These are phyloP conservation scores for Malassezia psittaci DNA, from an alignment of 1,284 basidiomycete species.

Conservation along the genomic window DNA sequence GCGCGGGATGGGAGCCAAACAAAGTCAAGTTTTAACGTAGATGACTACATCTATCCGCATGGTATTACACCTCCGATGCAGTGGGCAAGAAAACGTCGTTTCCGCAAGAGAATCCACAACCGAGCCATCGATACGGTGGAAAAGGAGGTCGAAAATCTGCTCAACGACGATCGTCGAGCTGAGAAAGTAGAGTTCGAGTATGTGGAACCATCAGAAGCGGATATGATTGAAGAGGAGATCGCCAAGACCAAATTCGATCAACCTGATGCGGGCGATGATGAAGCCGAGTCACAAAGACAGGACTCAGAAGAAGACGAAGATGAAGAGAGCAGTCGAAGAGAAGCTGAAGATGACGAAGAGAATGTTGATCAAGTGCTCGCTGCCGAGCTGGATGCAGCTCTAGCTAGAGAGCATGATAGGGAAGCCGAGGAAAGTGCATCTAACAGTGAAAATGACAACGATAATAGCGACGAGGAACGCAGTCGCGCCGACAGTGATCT, in stretches of 20 bases:
- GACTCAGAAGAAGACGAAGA: conserved; percentile 49
- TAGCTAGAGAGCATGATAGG: conserved; percentile 50
- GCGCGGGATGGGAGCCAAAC: conserved; percentile 46
- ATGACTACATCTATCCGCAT: conserved; percentile 95
- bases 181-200: conserved; percentile 55
- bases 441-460: conserved; percentile 39
- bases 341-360: conserved; percentile 53
- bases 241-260: conserved; percentile 4
- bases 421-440: conserved; percentile 55
- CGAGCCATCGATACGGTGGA: conserved; percentile 94
- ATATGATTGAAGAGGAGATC: conserved; percentile 15
- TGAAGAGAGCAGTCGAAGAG: conserved; percentile 9
- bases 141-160: conserved; percentile 81
- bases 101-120: conserved; percentile 76
- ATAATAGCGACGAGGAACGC: conserved; percentile 26
- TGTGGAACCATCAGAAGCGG: conserved; percentile 24
- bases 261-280: conserved; percentile 26
- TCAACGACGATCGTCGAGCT: conserved; percentile 75
- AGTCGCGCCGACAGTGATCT: conserved; percentile 22
- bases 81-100: conserved; percentile 81
- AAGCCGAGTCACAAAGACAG: conserved; percentile 44
- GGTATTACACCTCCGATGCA: conserved; percentile 88
- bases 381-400: conserved; percentile 50
- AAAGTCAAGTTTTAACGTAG: conserved; percentile 64
- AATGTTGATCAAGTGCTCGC: conserved; percentile 53